Base-by-base conservation (phyloP, 345 rosid species). In the Linum tenue region DNA sequence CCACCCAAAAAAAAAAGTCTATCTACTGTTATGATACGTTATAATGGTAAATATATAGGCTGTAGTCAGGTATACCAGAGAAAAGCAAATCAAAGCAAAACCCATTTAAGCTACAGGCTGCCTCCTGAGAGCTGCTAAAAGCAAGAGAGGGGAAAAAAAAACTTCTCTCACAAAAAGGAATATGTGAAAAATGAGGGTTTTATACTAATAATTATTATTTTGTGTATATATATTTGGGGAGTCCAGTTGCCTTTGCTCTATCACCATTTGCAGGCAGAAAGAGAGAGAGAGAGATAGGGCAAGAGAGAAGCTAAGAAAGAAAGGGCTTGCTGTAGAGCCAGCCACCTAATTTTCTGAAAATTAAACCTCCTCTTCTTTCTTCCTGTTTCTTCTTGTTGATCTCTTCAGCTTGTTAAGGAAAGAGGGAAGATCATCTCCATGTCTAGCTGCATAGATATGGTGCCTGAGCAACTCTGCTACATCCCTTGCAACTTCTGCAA, bases 401-500 rank as follows among this genome's bases (percentile, higher is more conserved):
- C 50, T 11, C 10, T 43, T 43, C 50, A 43, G 50, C 31, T 22
- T 22, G 31, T 22, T 22, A 22, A 22, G 31, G 0, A 55, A 5
- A 55, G 58, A 12, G 16, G 16, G 15, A 7, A 55, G 14, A 17
- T 59, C 38, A 17, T 2, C 35, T 5, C 37, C 62, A 59, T 59
- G 78, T 66, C 78, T 15, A 70, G 58, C 78, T 70, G 68, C 72
- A 35, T 63, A 22, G 75, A 75, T 66, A 71, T 2, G 38, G 72
- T 67, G 51, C 74, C 95, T 58, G 97, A 92, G 76, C 92, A 92
- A 71, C 90, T 92, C 78, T 90, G 98, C 85, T 92, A 92, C 81
- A 90, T 92, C 90, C 98, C 96, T 72, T 92, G 98, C 88, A 88
- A 86, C 88, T 92, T 85, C 74, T 92, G 98, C 97, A 90, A 85